Evolutionary conservation across 2,329 filamentous ascomycete species (phyloP), one percentile per base, ranked within the genome.

Genomic region (Epichloe brachyelytri): DNA sequence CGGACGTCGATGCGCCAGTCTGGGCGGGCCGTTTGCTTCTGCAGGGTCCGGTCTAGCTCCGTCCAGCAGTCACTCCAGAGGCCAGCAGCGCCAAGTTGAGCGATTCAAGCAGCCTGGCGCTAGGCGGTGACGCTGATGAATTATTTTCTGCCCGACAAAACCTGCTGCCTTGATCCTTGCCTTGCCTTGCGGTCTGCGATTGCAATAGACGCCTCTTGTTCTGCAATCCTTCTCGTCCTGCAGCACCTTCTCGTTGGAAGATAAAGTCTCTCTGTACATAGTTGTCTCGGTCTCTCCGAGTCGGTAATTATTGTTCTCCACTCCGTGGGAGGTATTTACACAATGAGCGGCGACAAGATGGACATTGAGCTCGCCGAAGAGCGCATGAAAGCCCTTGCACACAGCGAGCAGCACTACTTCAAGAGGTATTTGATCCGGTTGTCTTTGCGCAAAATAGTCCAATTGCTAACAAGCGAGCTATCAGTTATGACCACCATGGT

Each of bases 361-460:
- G 78, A 80, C 43, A 71, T 81, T 53, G 78, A 79, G 63, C 66
- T 71, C 58, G 79, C 78, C 46, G 79, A 83, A 72, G 67, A 77
- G 65, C 73, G 75, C 69, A 77, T 86, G 69, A 82, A 83, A 66
- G 68, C 73, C 61, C 83, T 95, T 79, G 85, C 87, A 67, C 90
- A 95, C 74, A 93, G 90, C 57, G 93, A 98, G 77, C 89, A 94
- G 70, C 93, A 97, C 71, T 98, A 97, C 77, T 97, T 97, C 76
- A 97, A 96, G 75, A 95, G 89, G 90, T 94, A 54, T 56, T 61
- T 67, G 53, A 19, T 19, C 7, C 14, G 41, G 12, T 47, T 48
- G 4, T 20, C 4, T 14, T 26, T 33, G 17, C 20, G 7, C 15
- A 6, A 11, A 30, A 30, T 4, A 30, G 10, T 30, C n/a, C 38